Evolutionary conservation across 352 stramenopile genomes (phyloP).

Genomic region (Pythium insidiosum): DNA sequence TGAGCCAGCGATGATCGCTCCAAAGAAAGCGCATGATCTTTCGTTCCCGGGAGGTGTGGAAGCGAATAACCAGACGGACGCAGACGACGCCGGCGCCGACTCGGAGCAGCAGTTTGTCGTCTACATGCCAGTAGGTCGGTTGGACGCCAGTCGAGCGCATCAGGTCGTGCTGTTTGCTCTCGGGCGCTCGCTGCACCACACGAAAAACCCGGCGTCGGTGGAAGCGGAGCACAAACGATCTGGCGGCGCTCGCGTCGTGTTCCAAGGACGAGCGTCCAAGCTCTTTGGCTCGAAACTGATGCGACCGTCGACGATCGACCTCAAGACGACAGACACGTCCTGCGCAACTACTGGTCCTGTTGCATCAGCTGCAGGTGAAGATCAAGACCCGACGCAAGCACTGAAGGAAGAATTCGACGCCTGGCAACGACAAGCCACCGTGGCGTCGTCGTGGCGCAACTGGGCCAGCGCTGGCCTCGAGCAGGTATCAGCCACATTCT

Average conservation of each 20-base stretch:
- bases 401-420: slow-evolving; percentile 16
- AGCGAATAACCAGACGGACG: no score
- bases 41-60: no score
- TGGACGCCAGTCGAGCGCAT: slow-evolving; percentile 7
- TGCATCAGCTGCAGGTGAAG: slow-evolving; percentile 11
- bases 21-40: no score
- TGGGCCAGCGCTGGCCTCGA: background rate
- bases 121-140: slow-evolving; percentile 43
- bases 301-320: slow-evolving; percentile 47
- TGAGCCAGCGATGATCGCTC: slow-evolving; percentile 30
- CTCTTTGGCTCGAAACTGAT: slow-evolving; percentile 63
- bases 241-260: slow-evolving; percentile 50
- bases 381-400: slow-evolving; percentile 8
- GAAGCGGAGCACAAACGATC: slow-evolving; percentile 15
- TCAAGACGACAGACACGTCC: background rate
- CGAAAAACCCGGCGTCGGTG: slow-evolving; percentile 20
- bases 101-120: slow-evolving; percentile 39
- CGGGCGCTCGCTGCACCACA: slow-evolving; percentile 31
- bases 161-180: slow-evolving; percentile 35
- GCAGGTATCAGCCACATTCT: background rate
- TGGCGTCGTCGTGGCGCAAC: background rate
- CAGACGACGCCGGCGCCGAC: slow-evolving; percentile 18
- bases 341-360: background rate
- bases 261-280: slow-evolving; percentile 61
- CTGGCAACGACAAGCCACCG: slow-evolving; percentile 4